Evolutionary conservation across 208 protist species (phyloP), one percentile per base, ranked within the genome.

Genomic region (Crithidia bombi): DNA sequence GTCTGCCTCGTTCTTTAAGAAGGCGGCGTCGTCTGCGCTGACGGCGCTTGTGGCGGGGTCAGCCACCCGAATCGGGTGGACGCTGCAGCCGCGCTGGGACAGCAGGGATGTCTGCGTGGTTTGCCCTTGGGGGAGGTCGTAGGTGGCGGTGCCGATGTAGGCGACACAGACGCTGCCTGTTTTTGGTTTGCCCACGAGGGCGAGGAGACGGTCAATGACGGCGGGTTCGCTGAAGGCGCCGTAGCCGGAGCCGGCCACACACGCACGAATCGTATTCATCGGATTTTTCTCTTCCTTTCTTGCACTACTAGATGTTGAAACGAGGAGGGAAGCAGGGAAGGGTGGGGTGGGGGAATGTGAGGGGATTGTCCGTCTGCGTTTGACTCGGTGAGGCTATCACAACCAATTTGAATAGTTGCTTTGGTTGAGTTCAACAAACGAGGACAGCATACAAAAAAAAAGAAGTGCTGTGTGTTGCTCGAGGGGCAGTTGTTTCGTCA

Each of bases 141-240:
- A 97, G 35, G 83, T 88, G 14, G 93, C 90, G 23, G 93, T 97
- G 55, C 93, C 93, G 43, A 97, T 51, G 79, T 95, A 97, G 17
- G 81, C 86, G 2, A 97, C 84, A 23, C 58, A 57, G 30, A 95
- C 76, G 12, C 46, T 65, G 10, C 39, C 57, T 1, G 58, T 80
- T 12, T 82, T 35, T 0, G 52, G 61, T n/a, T 55, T 33, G 21
- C 58, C 50, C 51, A 85, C 69, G 49, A 96, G 78, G 17, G 39
- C n/a, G 19, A 95, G 57, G 17, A 96, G 74, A 36, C 75, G 73
- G 33, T 94, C 76, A n/a, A 90, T 80, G 19, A 83, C 76, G 30
- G 52, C 50, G 12, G 59, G 10, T 10, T 90, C 78, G 43, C 64
- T 77, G 66, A 95, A 86, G 19, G 70, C 75, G 26, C 72, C 89